phyloP scores from a whole-genome alignment of 169 alveolate species.

The Plasmodium malariae region DNA sequence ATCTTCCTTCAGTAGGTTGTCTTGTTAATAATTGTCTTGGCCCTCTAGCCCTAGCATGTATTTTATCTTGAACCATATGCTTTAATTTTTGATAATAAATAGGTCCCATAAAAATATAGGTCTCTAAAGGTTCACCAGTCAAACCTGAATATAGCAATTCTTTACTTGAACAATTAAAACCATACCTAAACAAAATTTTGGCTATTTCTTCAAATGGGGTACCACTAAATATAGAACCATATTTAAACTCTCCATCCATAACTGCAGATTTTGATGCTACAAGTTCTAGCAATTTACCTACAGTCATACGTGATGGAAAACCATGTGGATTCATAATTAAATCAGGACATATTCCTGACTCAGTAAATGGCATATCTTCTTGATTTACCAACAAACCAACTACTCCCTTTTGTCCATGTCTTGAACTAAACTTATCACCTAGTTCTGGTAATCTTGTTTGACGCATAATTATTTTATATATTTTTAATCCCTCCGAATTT shows the following conservation, averaged over 20 bases:
- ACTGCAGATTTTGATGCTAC: constrained; percentile 98
- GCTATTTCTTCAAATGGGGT: constrained; percentile 94
- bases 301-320: constrained; percentile 99
- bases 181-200: constrained; percentile 93
- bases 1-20: constrained; percentile 99
- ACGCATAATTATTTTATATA: constrained; percentile 94
- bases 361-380: constrained; percentile 99
- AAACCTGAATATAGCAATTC: constrained; percentile 95
- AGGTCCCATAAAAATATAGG: constrained; percentile 98
- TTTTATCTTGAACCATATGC: constrained; percentile 99
- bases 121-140: constrained; percentile 98
- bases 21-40: constrained; percentile 98
- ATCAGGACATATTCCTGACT: constrained; percentile 99
- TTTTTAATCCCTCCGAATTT: constrained; percentile 92
- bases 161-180: constrained; percentile 94
- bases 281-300: constrained; percentile 98
- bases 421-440: constrained; percentile 98
- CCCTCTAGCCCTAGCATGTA: constrained; percentile 99
- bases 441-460: constrained; percentile 98
- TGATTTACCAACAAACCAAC: constrained; percentile 98
- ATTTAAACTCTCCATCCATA: constrained; percentile 94
- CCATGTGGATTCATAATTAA: constrained; percentile 99
- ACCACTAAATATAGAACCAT: constrained; percentile 99
- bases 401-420: constrained; percentile 99
- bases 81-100: constrained; percentile 98